Evolutionary conservation across 2,329 filamentous ascomycete species (phyloP), one percentile per base, ranked within the genome.

Genomic region (Bertia moriformis): DNA sequence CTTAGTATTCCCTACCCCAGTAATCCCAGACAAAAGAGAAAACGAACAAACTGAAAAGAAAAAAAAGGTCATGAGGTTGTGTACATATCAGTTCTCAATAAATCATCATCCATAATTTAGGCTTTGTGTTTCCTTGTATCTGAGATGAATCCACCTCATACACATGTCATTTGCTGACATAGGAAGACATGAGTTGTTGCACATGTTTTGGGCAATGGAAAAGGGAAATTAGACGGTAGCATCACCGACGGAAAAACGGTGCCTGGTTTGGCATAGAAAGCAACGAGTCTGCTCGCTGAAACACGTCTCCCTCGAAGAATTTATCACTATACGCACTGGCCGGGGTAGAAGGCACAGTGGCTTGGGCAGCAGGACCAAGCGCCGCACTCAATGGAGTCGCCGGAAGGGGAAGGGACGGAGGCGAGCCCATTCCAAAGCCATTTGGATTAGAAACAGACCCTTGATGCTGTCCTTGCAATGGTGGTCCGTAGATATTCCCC

Each of bases 311-410:
- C 32, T 61, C 59, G 45, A 67, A 67, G 41, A 65, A 64, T 22
- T 58, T 58, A 45, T 66, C 62, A 40, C 62, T 60, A 44, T 63
- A 63, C 12, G 61, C 59, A 47, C 56, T 64, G n/a, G 60, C 61
- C 7, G 76, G 75, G 0, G 76, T 84, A 2, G 72, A 83, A 3
- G 85, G 83, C 10, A 94, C 79, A 0, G 86, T 95, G 1, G 88
- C 87, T 58, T 93, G 87, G 40, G 87, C 84, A 15, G 88, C 88
- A 4, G 88, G 86, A 1, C 88, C 89, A 4, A 95, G 67, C 1
- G 88, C 88, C 14, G 87, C 88, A 49, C 84, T 91, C 44, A 94
- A 71, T 4, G 89, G 88, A 1, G 88, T 95, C 50, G 91, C 86
- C 5, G 88, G 87, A 27, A 87, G 48, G 39, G 60, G 58, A 27